Evolutionary conservation across 164 flowering plant species (phyloP), one percentile per base, ranked within the genome.

Genomic region (Malania oleifera): DNA sequence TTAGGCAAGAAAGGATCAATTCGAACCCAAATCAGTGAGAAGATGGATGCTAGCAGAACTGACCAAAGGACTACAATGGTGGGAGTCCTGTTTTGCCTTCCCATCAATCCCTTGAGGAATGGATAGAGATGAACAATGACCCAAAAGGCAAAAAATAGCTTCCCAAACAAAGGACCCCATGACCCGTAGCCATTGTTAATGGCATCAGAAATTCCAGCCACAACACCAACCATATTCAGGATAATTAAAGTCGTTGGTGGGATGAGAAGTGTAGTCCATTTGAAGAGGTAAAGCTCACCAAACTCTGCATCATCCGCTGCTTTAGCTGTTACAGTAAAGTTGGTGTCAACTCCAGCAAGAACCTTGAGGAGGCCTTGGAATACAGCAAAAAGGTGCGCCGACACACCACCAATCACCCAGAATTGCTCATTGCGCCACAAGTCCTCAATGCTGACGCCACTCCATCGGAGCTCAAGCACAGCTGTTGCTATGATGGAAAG

Each of bases 91-190:
- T 76, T 76, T 52, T 76, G 77, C 60, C 56, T 72, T 52, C 80
- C 80, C 80, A 76, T 73, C 61, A 76, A 22, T 55, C 80, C 80
- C 49, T 76, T 76, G 51, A 76, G 73, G 80, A 76, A 76, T n/a
- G 80, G 80, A 60, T 76, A 76, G 34, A 73, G 73, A 59, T 76
- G 80, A 46, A 70, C 66, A 26, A 76, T 76, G 57, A 76, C 80
- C 77, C 80, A 73, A 65, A 73, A 76, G 54, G 77, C 63, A 41
- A 75, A 75, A 29, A 75, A 75, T 8, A 75, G 70, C 66, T 75
- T 75, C 52, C 78, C 78, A 24, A 75, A 75, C 20, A 75, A 35
- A 20, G 78, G 78, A 13, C 78, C 78, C 78, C 78, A 74, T 34
- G 78, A 75, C 23, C 70, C 73, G 52, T 74, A 74, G 2, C 78